Conservation (phyloP, 2,329 filamentous ascomycete species). For the Trichoderma aggressivum region DNA sequence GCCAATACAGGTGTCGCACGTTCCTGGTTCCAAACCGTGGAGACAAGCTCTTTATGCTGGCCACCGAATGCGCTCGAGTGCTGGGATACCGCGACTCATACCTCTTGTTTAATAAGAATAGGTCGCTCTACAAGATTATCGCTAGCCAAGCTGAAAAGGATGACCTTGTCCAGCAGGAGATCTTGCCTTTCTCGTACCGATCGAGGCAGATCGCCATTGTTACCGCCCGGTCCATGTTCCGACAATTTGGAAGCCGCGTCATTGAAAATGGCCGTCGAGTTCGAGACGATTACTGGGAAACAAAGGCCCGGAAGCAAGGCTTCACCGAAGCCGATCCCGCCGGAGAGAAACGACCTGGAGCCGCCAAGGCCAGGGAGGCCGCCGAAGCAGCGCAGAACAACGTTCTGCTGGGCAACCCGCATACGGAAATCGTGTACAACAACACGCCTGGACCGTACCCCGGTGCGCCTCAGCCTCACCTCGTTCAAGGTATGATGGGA, state of each 20-base stretch:
- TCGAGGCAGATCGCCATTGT: slow-evolving; percentile 99
- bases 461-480: slow-evolving; percentile 63
- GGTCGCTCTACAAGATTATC: slow-evolving; percentile 96
- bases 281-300: slow-evolving; percentile 98
- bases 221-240: slow-evolving; percentile 96
- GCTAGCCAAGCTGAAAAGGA: slow-evolving; percentile 95
- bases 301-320: slow-evolving; percentile 92
- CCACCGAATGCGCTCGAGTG: slow-evolving; percentile 92
- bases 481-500: slow-evolving; percentile 69
- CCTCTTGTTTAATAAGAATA: slow-evolving; percentile 96
- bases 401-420: slow-evolving; percentile 61
- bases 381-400: slow-evolving; percentile 63
- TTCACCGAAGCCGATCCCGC: slow-evolving; percentile 96
- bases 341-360: slow-evolving; percentile 92
- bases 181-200: slow-evolving; percentile 93
- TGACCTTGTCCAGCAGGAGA: slow-evolving; percentile 90
- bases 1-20: slow-evolving; percentile 88
- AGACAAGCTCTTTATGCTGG: slow-evolving; percentile 96
- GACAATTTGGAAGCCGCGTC: slow-evolving; percentile 93
- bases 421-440: slow-evolving; percentile 86
- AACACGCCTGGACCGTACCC: slow-evolving; percentile 66
- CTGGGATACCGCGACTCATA: slow-evolving; percentile 97
- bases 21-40: slow-evolving; percentile 89
- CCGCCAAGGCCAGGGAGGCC: slow-evolving; percentile 81
- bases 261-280: slow-evolving; percentile 87